Evolutionary conservation across 75 land plant species (phyloP).

Genomic region (Chamaecyparis obtusa): DNA sequence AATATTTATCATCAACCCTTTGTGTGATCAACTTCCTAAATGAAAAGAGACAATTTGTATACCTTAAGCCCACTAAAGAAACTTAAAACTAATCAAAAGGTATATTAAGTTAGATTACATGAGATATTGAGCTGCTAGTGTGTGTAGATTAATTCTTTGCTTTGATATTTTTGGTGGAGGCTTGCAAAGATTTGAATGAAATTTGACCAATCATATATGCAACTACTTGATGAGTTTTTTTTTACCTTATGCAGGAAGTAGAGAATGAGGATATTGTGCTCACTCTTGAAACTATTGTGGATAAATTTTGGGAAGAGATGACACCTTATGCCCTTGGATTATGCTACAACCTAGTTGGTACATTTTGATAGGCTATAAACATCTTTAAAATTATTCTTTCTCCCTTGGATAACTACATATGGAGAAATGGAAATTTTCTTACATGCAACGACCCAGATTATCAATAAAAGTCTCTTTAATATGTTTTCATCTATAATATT

Average conservation of each 20-base stretch:
- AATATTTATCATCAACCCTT: no score
- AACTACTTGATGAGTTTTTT: constrained; percentile 94
- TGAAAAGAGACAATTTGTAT: no score
- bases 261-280: constrained; percentile 99
- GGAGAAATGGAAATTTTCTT: no score
- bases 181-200: constrained; percentile 91
- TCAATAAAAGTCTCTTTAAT: no score
- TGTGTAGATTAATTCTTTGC: constrained; percentile 99
- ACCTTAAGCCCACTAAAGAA: no score
- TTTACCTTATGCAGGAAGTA: constrained; percentile 98
- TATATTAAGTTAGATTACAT: constrained; percentile 81
- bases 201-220: constrained; percentile 94
- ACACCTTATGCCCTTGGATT: constrained; percentile 98
- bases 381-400: no score
- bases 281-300: constrained; percentile 97
- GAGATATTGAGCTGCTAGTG: constrained; percentile 94
- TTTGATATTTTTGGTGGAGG: constrained; percentile 90
- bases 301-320: constrained; percentile 99
- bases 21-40: no score
- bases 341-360: constrained; percentile 97
- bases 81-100: no score
- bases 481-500: no score
- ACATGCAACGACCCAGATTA: no score
- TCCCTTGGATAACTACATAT: no score
- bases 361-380: no score